Conservation (phyloP, 495 filamentous ascomycete genomes). For the Ramalina intermedia region DNA sequence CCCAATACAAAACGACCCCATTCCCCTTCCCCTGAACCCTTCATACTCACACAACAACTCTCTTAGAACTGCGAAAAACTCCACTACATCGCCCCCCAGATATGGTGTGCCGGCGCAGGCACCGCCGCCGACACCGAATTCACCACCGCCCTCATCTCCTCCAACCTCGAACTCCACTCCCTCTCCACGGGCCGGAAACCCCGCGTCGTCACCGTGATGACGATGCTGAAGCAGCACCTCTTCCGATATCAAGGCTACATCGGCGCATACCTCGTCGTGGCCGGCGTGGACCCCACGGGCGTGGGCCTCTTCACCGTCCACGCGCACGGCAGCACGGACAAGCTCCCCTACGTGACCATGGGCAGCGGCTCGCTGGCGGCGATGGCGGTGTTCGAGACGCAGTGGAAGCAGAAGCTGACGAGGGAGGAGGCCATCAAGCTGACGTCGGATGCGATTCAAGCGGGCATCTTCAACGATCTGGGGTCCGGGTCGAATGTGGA, state of each 20-base stretch:
- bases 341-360: slow-evolving; percentile 99
- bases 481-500: slow-evolving; percentile 97
- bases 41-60: background rate
- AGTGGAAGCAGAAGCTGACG: slow-evolving; percentile 72
- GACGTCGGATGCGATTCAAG: slow-evolving; percentile 76
- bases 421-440: slow-evolving; percentile 71
- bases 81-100: slow-evolving; percentile 96
- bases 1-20: background rate
- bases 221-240: slow-evolving; percentile 97
- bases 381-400: slow-evolving; percentile 96
- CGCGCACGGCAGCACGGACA: slow-evolving; percentile 96
- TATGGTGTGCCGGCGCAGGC: slow-evolving; percentile 98
- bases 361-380: slow-evolving; percentile 89
- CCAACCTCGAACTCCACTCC: slow-evolving; percentile 91
- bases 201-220: slow-evolving; percentile 98
- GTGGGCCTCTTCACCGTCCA: slow-evolving; percentile 96
- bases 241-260: slow-evolving; percentile 98
- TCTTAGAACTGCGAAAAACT: slow-evolving; percentile 94
- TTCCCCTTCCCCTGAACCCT: background rate
- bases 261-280: slow-evolving; percentile 94
- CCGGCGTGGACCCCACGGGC: slow-evolving; percentile 92
- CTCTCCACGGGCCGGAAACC: slow-evolving; percentile 92
- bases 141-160: slow-evolving; percentile 95
- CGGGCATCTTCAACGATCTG: slow-evolving; percentile 98
- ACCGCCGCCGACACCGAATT: slow-evolving; percentile 99